Evolutionary conservation across 108 stramenopile species (phyloP).

Genomic region (Chaetoceros tenuissimus): DNA sequence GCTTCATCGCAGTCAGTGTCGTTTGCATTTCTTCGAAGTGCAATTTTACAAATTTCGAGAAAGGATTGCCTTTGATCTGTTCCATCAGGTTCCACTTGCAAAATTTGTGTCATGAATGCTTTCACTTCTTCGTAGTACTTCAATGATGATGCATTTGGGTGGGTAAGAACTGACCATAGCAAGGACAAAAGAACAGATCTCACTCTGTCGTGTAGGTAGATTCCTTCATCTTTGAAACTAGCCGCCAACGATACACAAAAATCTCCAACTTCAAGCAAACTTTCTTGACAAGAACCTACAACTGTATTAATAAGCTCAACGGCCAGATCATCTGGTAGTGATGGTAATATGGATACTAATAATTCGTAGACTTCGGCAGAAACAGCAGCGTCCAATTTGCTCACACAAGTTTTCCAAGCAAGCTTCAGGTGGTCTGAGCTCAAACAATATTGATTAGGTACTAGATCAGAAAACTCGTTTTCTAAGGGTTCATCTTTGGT

Average conservation of each 20-base stretch:
- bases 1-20: constrained; percentile 36
- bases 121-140: constrained; percentile 70
- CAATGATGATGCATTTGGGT: constrained; percentile 59
- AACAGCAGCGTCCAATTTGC: constrained; percentile 70
- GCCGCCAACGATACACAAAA: constrained; percentile 68
- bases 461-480: not conserved
- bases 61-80: constrained; percentile 46
- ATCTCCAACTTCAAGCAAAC: constrained; percentile 62
- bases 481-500: constrained; percentile 26
- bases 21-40: constrained; percentile 25
- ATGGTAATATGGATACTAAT: constrained; percentile 71
- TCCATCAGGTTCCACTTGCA: constrained; percentile 44
- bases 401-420: constrained; percentile 81
- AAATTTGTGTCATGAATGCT: constrained; percentile 50
- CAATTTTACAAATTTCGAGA: constrained; percentile 34
- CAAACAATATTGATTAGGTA: constrained; percentile 52
- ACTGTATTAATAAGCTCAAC: constrained; percentile 67
- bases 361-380: constrained; percentile 75
- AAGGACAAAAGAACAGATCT: constrained; percentile 66
- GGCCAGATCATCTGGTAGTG: constrained; percentile 53
- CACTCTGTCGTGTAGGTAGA: constrained; percentile 32
- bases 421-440: constrained; percentile 60
- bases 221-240: constrained; percentile 18
- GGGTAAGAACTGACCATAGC: constrained; percentile 74
- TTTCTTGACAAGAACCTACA: constrained; percentile 31